A percentile compares a stretch with the other conserved stretches of the same genome.
phyloP scores from a whole-genome alignment of 495 filamentous ascomycete species.

The Penicillium maclennaniae region DNA sequence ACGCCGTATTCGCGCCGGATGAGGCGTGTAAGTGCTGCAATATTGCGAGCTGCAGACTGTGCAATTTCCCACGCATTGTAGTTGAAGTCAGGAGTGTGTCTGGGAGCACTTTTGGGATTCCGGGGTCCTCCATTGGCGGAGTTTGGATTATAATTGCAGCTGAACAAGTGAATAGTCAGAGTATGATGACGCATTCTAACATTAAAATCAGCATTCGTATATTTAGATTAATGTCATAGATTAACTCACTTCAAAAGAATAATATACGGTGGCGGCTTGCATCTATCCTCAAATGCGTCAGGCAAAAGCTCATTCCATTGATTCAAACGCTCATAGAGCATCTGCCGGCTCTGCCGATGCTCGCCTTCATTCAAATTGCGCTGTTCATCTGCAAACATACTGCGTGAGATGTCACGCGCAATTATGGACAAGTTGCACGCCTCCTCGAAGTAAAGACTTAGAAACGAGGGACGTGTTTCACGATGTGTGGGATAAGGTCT shows the following conservation, averaged over 20 bases:
- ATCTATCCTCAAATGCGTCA: conserved; percentile 20
- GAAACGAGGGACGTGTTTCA: conserved; percentile 26
- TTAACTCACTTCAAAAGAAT: conserved; percentile 34
- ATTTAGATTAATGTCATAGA: not conserved
- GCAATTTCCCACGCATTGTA: conserved; percentile 23
- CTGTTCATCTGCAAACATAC: conserved; percentile 28
- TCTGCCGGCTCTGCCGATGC: conserved; percentile 26
- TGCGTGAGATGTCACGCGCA: conserved; percentile 39
- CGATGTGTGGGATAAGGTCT: conserved; percentile 40
- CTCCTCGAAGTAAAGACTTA: conserved; percentile 39
- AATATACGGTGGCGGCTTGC: conserved; percentile 35
- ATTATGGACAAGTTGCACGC: conserved; percentile 40
- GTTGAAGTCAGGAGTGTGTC: conserved; percentile 21
- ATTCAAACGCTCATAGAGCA: conserved; percentile 30
- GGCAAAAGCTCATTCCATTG: conserved; percentile 36
- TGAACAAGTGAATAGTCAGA: conserved; percentile 39
- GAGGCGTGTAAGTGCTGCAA: conserved; percentile 30
- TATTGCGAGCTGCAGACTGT: conserved; percentile 30
- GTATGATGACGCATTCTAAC: conserved; percentile 41
- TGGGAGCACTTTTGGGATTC: conserved; percentile 34
- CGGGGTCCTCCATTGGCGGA: conserved; percentile 20
- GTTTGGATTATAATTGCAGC: conserved; percentile 23
- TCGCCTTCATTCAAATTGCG: not conserved
- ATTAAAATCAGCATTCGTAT: not conserved
- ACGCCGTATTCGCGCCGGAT: conserved; percentile 39